Percentiles rank a stretch among this genome's conserved stretches.
Conservation (phyloP, 2,329 filamentous ascomycete species). For the Zymoseptoria tritici region DNA sequence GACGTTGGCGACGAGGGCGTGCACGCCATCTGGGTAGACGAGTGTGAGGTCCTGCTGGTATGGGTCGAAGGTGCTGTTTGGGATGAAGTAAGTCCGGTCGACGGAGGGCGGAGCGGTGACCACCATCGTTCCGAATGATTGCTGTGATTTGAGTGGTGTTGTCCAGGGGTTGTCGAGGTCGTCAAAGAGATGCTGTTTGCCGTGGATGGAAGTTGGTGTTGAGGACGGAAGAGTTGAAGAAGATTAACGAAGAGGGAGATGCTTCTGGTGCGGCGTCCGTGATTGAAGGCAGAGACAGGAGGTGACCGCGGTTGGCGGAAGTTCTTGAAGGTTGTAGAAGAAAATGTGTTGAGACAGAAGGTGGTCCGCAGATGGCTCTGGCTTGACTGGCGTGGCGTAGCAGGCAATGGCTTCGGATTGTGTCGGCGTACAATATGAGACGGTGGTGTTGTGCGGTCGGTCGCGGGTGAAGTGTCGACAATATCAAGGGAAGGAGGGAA, state of each 20-base stretch:
- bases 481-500: not conserved
- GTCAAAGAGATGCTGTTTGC: slow-evolving; percentile 7
- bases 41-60: slow-evolving; percentile 47
- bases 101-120: slow-evolving; percentile 1
- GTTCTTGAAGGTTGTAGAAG: not conserved
- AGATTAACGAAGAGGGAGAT: slow-evolving; percentile 1
- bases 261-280: not conserved
- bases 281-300: not conserved
- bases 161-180: not conserved
- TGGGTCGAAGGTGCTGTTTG: slow-evolving; percentile 39
- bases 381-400: not conserved
- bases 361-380: not conserved
- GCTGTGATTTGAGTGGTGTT: slow-evolving; percentile 5
- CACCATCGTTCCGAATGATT: slow-evolving; percentile 5
- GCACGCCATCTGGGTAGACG: slow-evolving; percentile 36
- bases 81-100: not conserved
- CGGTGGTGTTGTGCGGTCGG: no score
- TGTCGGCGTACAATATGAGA: no score
- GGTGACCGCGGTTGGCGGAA: not conserved
- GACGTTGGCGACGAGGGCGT: slow-evolving; percentile 36
- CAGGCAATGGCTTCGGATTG: not conserved
- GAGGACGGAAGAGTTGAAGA: slow-evolving; percentile 5
- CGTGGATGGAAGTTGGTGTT: slow-evolving; percentile 5
- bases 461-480: no score
- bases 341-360: not conserved